Evolutionary conservation across 768 basidiomycete genomes (phyloP), one percentile per base, ranked within the genome.

Genomic region (Gymnopilus junonius): DNA sequence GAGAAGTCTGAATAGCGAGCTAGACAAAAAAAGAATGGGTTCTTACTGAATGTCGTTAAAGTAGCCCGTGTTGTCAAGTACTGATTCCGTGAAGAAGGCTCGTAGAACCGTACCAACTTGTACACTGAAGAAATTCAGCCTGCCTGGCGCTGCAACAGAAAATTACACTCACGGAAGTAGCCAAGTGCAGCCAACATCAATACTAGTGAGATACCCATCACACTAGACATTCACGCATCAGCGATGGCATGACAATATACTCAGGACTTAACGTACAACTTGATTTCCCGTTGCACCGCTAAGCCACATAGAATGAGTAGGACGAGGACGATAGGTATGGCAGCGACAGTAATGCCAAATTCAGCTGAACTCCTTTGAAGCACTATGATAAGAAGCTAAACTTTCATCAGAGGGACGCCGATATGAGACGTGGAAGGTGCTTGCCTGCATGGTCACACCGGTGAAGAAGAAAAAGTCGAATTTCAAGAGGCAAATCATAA

Each of bases 381-480:
- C 12, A 95, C 93, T 23, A 95, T 75, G 65, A 95, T 94, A 61
- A 94, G 85, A 32, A 95, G 86, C 93, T 94, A 17, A 32, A 29
- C 55, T 48, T 21, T 46, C 32, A 32, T 39, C 48, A 7, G 6
- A 55, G 40, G 15, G 25, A 34, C 27, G 8, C 17, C 14, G 48
- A 31, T 27, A 17, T 25, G 10, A 29, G 32, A 8, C 48, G 11
- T 8, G 21, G 25, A 11, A 1, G 21, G 15, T 27, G 23, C 68
- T 35, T 55, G 86, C 93, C 86, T 95, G 93, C 85, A 94, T 93
- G 2, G 93, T 94, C 25, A 94, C 89, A n/a, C 90, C 93, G 21
- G 84, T 82, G 71, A 95, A 94, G 74, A 85, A 87, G 79, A 95
- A 95, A 75, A 94, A 95, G 74, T 95, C 93, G 73, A 95, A 93